Evolutionary conservation across 768 basidiomycete species (phyloP).

Genomic region (Trametes sanguinea): DNA sequence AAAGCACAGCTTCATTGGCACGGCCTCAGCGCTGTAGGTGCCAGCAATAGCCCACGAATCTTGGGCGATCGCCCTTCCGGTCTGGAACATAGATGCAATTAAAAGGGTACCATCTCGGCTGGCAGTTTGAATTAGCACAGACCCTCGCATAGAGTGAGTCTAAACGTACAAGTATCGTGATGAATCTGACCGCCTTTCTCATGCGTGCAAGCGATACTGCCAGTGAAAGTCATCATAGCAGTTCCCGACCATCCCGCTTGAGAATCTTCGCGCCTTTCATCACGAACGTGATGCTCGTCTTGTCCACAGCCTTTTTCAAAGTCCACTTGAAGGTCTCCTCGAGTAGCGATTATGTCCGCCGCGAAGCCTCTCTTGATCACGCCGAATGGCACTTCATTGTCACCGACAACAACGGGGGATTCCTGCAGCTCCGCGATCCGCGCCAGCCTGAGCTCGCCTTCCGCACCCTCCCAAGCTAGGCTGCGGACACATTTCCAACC

Average conservation of each 20-base stretch:
- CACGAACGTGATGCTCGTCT: slow-evolving; percentile 51
- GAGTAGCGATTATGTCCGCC: slow-evolving; percentile 48
- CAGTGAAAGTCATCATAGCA: neutral
- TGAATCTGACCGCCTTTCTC: too few species aligned
- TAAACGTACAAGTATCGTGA: too few species aligned
- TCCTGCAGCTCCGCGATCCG: slow-evolving; percentile 31
- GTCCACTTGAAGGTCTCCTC: slow-evolving; percentile 40
- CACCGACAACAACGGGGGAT: slow-evolving; percentile 38
- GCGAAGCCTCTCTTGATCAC: slow-evolving; percentile 55
- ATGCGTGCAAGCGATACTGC: neutral
- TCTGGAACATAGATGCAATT: too few species aligned
- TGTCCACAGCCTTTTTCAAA: slow-evolving; percentile 48
- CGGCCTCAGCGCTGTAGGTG: too few species aligned
- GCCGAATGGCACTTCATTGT: slow-evolving; percentile 59
- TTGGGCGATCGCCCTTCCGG: too few species aligned
- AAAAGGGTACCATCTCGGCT: too few species aligned
- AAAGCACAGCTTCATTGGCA: too few species aligned
- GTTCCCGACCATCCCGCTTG: slow-evolving; percentile 41
- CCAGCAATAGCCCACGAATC: too few species aligned
- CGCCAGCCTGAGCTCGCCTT: slow-evolving; percentile 31
- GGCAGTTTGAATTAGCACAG: too few species aligned
- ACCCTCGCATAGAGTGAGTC: too few species aligned
- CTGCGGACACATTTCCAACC: slow-evolving; percentile 59
- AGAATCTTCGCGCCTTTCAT: slow-evolving; percentile 57
- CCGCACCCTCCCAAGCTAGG: slow-evolving; percentile 45